Base-by-base conservation (phyloP, 495 filamentous ascomycete species). In the Elaphomyces granulatus region DNA sequence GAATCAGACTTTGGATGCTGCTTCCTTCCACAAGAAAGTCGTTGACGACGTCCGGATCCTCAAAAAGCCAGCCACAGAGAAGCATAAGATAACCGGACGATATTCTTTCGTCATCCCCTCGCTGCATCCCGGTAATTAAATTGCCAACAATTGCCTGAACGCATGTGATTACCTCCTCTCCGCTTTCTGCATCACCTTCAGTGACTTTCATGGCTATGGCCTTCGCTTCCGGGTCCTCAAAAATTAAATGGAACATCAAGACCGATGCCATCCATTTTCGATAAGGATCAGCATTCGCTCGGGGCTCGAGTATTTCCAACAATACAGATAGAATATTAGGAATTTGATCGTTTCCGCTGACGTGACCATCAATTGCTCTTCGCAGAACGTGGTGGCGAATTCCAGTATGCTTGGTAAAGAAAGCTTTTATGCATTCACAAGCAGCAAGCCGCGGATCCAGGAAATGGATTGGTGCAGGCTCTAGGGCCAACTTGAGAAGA, bases 11-110 rank as follows among this genome's bases (percentile, higher is more conserved):
- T 51, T 94, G 84, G 10, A 95, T 70, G 54, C 79, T 87, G 56
- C 83, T 92, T n/a, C 81, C 87, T 56, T 96, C 90, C n/a, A 76
- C 78, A 2, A 99, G 70, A 45, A 99, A 85, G 55, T 96, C 87
- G 54, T 95, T 85, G 3, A 95, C 86, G 2, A 77, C 90, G 49
- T 84, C 79, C 2, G 82, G 77, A 48, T 95, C 87, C 46, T 96
- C 90, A 52, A 83, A 98, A 12, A 98, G 66, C 83, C 86, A 94
- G 23, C 82, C 80, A 42, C 81, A 81, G n/a, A 98, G 68, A 10
- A 96, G 59, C 83, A 94, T 94, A 31, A 94, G 59, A 51, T 95
- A 94, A 14, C 81, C 92, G 36, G 93, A 72, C 7, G 78, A 71
- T 40, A 93, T 73, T 37, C 88, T 70, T 41, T 86, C 77, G 52